A percentile compares a stretch with the other conserved stretches of the same genome.
Evolutionary conservation across 371 early-diverging fungal species (phyloP).

Genomic region (Mucor piriformis): DNA sequence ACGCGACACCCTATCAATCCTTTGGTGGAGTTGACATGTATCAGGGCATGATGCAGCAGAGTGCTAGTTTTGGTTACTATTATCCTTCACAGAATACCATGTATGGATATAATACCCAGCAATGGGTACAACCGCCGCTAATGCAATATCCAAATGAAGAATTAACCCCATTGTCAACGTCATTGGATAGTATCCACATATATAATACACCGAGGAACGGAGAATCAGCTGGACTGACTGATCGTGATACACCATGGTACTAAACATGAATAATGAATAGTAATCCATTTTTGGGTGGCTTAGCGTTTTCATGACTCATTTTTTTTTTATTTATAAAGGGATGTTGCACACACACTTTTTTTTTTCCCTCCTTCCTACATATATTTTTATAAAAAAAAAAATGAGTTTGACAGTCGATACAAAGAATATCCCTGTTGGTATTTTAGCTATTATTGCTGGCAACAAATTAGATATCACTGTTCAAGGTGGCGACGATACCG

Average conservation of each 20-base stretch:
- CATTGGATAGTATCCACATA: too few relatives aligned
- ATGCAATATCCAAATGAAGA: too few relatives aligned
- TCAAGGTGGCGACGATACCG: slow-evolving; percentile 14
- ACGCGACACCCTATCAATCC: too few relatives aligned
- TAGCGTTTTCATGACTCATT: slow-evolving; percentile 2
- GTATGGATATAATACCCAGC: not conserved
- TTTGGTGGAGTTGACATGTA: too few relatives aligned
- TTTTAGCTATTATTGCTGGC: slow-evolving; percentile 38
- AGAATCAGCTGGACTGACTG: too few relatives aligned
- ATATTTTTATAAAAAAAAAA: not conserved
- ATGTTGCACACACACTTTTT: not conserved
- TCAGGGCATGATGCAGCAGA: too few relatives aligned
- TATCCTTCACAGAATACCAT: not conserved
- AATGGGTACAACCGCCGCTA: not conserved
- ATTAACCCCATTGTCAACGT: too few relatives aligned
- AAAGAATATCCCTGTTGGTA: slow-evolving; percentile 47
- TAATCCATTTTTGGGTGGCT: not conserved
- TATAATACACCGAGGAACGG: too few relatives aligned
- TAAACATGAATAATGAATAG: too few relatives aligned
- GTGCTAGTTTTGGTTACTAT: too few relatives aligned
- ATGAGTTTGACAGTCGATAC: slow-evolving; percentile 42
- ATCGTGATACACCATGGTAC: too few relatives aligned
- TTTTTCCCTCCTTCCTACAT: not conserved
- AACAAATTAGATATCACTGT: slow-evolving; percentile 14
- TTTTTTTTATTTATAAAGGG: not conserved